phyloP scores from a whole-genome alignment of 139 green algal genomes.

The Chlorella sp. region DNA sequence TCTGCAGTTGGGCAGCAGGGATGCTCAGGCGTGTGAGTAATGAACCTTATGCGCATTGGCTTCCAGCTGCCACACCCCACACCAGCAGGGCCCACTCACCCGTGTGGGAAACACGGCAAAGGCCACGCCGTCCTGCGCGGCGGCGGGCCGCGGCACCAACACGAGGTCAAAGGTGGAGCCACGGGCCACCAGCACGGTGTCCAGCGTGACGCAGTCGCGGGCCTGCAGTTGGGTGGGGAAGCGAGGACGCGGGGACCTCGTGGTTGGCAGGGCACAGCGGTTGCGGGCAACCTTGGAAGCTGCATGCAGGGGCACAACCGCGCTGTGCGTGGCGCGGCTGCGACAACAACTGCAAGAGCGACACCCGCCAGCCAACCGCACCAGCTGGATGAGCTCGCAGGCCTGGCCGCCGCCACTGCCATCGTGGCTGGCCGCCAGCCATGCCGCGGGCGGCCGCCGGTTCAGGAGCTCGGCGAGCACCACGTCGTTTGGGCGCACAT shows the following conservation, averaged over 20 bases:
- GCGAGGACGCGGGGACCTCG: too few species aligned
- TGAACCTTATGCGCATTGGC: too few species aligned
- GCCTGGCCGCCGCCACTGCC: background rate
- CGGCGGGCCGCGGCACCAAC: constrained; percentile 20
- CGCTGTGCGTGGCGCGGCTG: too few species aligned
- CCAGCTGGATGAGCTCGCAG: background rate
- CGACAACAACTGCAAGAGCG: too few species aligned
- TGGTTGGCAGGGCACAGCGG: too few species aligned
- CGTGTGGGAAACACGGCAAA: constrained; percentile 4
- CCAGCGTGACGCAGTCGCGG: background rate
- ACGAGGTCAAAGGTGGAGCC: constrained; percentile 10
- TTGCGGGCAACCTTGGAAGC: too few species aligned
- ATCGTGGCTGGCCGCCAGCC: background rate
- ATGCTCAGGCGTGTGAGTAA: too few species aligned
- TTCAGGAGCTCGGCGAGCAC: constrained; percentile 33
- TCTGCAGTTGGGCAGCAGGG: background rate
- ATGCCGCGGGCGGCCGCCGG: background rate
- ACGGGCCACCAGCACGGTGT: background rate
- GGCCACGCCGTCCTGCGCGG: background rate
- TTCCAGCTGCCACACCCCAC: too few species aligned
- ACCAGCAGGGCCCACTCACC: background rate
- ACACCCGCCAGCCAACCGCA: too few species aligned
- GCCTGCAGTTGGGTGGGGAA: too few species aligned
- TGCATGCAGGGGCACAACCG: too few species aligned
- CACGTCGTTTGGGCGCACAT: constrained; percentile 10